Conservation (phyloP, 345 rosid species). For the Trapa bicornis region DNA sequence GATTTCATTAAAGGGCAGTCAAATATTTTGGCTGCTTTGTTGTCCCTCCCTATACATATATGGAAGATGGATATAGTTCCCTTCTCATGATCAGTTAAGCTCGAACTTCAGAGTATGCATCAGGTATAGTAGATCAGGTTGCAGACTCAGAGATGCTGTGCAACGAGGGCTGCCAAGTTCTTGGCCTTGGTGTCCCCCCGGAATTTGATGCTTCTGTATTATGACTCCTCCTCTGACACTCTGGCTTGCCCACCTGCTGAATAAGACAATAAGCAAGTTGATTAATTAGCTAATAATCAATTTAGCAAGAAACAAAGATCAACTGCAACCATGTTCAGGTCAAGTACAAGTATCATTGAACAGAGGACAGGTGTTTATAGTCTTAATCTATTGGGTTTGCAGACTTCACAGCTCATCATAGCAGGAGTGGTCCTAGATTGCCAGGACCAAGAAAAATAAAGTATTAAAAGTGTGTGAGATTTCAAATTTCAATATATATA, state of each 20-base stretch:
- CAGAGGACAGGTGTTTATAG: slow-evolving; percentile 1
- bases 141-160: slow-evolving; percentile 75
- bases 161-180: slow-evolving; percentile 83
- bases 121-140: slow-evolving; percentile 15
- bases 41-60: neutral
- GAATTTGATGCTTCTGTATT: slow-evolving; percentile 23
- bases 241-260: slow-evolving; percentile 41
- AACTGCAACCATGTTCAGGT: neutral
- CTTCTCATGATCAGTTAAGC: neutral
- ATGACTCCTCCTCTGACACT: slow-evolving; percentile 26
- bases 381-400: neutral
- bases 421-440: too few species aligned
- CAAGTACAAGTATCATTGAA: slow-evolving; percentile 2
- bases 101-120: neutral
- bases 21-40: neutral
- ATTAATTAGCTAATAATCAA: neutral
- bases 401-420: slow-evolving; percentile 4
- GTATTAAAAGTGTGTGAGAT: too few species aligned
- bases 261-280: neutral
- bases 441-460: too few species aligned
- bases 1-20: neutral
- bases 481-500: too few species aligned
- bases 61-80: neutral
- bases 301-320: neutral
- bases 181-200: slow-evolving; percentile 31